Base-by-base conservation (phyloP, 2,329 filamentous ascomycete species). In the Monilinia polystroma region DNA sequence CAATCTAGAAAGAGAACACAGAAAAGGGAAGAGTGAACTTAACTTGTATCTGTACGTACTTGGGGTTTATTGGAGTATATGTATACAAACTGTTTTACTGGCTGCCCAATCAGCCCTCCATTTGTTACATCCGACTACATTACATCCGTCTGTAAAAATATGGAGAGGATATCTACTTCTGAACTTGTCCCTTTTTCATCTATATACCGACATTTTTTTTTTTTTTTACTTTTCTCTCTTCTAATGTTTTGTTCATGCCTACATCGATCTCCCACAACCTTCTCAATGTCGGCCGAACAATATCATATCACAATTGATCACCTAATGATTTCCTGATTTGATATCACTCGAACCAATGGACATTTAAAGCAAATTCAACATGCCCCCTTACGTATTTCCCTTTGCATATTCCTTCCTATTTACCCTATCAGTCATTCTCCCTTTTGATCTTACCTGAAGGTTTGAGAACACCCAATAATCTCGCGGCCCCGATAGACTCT, bases 221-320 rank as follows among this genome's bases (percentile, higher is more conserved):
- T 86, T 72, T 23, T 23, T 35, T 0, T 92, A 88, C 56, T 72
- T 89, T 83, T 95, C 96, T 86, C 92, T 90, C 79, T 97, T 93
- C 68, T 90, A 87, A 54, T n/a, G 5, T 6, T n/a, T 38, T 47
- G 97, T 92, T 82, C 97, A 97, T 71, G 93, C 94, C 67, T 97
- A 82, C 32, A 35, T 35, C 32, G 16, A 97, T 93, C 16, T 97
- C 91, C 78, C 18, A 8, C 47, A 4, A 14, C n/a, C n/a, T 97
- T 93, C 73, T 91, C 87, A 86, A 97, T 97, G 74, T 97, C 96
- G 69, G 91, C 85, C 68, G 20, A 49, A 60, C 11, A 16, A 38
- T 38, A 35, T 18, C 20, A 49, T 38, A 60, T 60, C 26, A 47
- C 23, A 47, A 47, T 32, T 18, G 10, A 59, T 49, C 41, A 59